Evolutionary conservation across 2,329 filamentous ascomycete species (phyloP).

Genomic region (Neopestalotiopsis sp.): DNA sequence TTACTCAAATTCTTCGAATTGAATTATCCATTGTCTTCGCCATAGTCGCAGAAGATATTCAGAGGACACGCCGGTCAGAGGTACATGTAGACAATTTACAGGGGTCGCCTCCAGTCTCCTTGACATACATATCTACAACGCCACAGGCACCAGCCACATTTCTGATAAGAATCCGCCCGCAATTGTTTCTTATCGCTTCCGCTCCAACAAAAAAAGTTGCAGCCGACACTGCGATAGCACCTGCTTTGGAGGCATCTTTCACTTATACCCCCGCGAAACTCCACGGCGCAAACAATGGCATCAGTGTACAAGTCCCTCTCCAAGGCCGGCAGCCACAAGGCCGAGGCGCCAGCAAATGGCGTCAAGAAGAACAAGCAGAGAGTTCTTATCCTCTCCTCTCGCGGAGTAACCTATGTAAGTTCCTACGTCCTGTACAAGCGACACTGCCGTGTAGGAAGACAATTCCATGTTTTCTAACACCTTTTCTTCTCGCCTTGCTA

Average conservation of each 20-base stretch:
- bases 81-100: background rate
- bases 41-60: too few relatives aligned
- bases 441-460: background rate
- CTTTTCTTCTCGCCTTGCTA: slow-evolving; percentile 6
- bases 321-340: slow-evolving; percentile 59
- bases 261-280: slow-evolving; percentile 13
- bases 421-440: background rate
- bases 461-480: slow-evolving; percentile 16
- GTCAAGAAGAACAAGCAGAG: slow-evolving; percentile 72
- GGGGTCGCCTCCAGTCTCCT: background rate
- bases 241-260: background rate
- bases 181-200: background rate
- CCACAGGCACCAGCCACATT: background rate
- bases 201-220: slow-evolving; percentile 10
- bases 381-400: slow-evolving; percentile 88
- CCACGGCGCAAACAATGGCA: slow-evolving; percentile 57
- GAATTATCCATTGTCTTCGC: too few relatives aligned
- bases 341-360: slow-evolving; percentile 54
- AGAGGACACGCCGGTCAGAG: too few relatives aligned
- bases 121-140: background rate
- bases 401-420: slow-evolving; percentile 86
- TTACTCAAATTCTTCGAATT: too few relatives aligned
- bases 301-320: slow-evolving; percentile 78
- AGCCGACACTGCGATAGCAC: background rate
- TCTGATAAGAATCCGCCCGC: background rate